Conservation (phyloP, 2,329 filamentous ascomycete species). For the Arthroderma uncinatum region DNA sequence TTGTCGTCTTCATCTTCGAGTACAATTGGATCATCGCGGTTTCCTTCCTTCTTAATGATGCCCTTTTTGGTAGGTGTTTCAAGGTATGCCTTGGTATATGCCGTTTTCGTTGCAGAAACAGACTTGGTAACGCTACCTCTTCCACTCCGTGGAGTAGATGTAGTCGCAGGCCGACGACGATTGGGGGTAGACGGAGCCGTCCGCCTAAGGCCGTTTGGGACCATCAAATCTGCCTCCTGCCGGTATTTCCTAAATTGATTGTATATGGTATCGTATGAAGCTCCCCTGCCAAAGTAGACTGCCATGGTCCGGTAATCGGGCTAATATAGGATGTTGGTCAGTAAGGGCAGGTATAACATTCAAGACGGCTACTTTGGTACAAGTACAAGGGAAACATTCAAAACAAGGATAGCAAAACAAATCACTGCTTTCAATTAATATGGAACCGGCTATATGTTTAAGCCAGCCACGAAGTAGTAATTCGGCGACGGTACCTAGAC, state of each 20-base stretch:
- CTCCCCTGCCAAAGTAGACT: conserved; percentile 34
- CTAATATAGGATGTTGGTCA: too few relatives aligned
- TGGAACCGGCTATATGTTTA: too few relatives aligned
- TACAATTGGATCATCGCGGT: conserved; percentile 6
- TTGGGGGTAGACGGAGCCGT: conserved; percentile 9
- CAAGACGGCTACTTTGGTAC: too few relatives aligned
- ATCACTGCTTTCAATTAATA: too few relatives aligned
- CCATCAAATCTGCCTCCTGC: conserved; percentile 28
- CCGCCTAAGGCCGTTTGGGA: too few relatives aligned
- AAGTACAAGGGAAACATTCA: too few relatives aligned
- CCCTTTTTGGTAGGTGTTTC: conserved; percentile 6
- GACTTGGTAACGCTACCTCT: conserved; percentile 16
- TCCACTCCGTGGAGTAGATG: conserved; percentile 13
- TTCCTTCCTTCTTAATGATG: not conserved
- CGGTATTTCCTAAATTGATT: conserved; percentile 38
- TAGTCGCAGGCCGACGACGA: conserved; percentile 12
- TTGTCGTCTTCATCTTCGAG: conserved; percentile 11
- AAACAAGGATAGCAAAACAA: too few relatives aligned
- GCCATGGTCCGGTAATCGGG: conserved; percentile 37
- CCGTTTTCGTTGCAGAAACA: not conserved
- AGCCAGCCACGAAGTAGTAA: too few relatives aligned
- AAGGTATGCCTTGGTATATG: not conserved
- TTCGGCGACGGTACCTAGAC: too few relatives aligned
- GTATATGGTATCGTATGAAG: conserved; percentile 41
- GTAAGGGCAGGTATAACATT: too few relatives aligned